A percentile compares a stretch with the other conserved stretches of the same genome.
Evolutionary conservation across 2,329 filamentous ascomycete genomes (phyloP).

Genomic region (Dactylellina haptotyla): DNA sequence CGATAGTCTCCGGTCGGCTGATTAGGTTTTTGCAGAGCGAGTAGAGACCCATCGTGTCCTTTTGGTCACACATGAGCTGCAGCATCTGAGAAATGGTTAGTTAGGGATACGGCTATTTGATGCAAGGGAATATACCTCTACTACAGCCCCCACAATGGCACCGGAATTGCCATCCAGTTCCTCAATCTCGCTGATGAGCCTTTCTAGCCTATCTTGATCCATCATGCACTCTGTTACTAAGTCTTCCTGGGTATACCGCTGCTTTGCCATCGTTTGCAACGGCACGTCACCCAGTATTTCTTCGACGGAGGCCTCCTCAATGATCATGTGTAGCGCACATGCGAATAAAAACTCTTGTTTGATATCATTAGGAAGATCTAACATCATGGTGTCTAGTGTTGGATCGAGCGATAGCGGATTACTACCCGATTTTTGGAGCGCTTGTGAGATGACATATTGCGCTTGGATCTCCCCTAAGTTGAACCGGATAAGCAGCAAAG

Average conservation of each 20-base stretch:
- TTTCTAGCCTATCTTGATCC: constrained; percentile 78
- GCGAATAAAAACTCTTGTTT: constrained; percentile 87
- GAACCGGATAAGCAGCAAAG: constrained; percentile 70
- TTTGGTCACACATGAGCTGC: constrained; percentile 74
- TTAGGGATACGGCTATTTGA: not conserved
- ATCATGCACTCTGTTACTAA: constrained; percentile 80
- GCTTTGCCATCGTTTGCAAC: constrained; percentile 77
- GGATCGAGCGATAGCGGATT: constrained; percentile 73
- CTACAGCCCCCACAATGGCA: constrained; percentile 57
- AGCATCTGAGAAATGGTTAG: constrained; percentile 68
- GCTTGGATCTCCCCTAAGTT: constrained; percentile 70
- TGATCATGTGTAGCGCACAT: constrained; percentile 86
- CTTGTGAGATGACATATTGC: constrained; percentile 74
- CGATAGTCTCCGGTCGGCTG: constrained; percentile 75
- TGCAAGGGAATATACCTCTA: constrained; percentile 45
- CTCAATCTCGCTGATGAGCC: constrained; percentile 70
- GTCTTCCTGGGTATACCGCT: constrained; percentile 79
- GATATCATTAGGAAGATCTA: constrained; percentile 70
- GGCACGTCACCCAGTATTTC: constrained; percentile 84
- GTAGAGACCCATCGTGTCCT: constrained; percentile 83
- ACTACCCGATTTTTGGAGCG: constrained; percentile 70
- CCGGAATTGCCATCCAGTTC: constrained; percentile 77
- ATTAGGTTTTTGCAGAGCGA: constrained; percentile 77
- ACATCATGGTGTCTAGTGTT: constrained; percentile 61
- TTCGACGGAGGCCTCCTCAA: constrained; percentile 80